These are phyloP conservation scores for Monosporozyma servazzii DNA, from an alignment of 805 yeast genomes.

Conservation along the genomic window DNA sequence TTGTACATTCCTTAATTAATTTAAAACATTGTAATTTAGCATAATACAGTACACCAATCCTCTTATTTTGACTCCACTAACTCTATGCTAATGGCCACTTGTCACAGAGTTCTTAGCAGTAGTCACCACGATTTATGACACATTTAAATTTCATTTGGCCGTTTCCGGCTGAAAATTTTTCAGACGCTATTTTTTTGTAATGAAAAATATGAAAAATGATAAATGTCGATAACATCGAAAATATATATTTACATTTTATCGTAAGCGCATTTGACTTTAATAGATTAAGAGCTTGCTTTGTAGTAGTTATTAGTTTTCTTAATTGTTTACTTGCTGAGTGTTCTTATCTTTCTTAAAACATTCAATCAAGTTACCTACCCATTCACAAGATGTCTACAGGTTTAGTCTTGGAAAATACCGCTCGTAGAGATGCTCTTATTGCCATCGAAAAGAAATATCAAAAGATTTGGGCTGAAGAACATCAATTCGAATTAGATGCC, in stretches of 20 bases:
- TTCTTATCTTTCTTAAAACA: neutral
- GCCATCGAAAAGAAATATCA: slow-evolving; percentile 86
- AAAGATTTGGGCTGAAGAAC: slow-evolving; percentile 76
- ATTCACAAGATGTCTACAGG: slow-evolving; percentile 22
- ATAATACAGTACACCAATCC: no score
- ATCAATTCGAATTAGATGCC: slow-evolving; percentile 79
- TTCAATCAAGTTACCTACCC: neutral
- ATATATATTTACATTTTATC: neutral
- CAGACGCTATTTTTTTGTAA: neutral
- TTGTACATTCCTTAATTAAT: neutral
- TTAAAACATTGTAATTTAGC: neutral
- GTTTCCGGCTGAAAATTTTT: slow-evolving; percentile 1
- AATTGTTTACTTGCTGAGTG: neutral
- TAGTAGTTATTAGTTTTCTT: neutral
- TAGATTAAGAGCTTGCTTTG: neutral
- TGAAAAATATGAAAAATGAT: neutral
- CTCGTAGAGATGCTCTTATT: slow-evolving; percentile 89
- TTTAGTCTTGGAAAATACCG: slow-evolving; percentile 49
- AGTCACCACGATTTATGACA: neutral
- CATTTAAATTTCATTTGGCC: neutral
- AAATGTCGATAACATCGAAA: neutral
- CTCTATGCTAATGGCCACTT: neutral
- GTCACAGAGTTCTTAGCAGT: no score
- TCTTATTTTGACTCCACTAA: neutral
- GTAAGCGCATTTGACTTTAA: neutral